Evolutionary conservation across 192 early-diverging fungal genomes (phyloP), one percentile per base, ranked within the genome.

Genomic region (Backusella morwellensis): DNA sequence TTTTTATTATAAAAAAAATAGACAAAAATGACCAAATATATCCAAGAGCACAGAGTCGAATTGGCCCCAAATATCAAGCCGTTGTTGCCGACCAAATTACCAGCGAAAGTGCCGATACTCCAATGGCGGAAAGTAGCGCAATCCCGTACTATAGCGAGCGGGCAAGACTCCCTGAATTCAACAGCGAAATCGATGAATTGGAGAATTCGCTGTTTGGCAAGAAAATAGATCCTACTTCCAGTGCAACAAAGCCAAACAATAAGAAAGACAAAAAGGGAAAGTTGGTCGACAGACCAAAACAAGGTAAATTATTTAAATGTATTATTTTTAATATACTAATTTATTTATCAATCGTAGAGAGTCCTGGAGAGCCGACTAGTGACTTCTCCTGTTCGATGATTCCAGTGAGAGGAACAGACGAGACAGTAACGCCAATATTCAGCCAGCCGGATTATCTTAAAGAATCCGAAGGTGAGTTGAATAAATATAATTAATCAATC

Each of bases 31-130:
- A 92, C 80, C 92, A 89, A 40, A 95, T 91, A 34, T 93, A 93
- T 83, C 94, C 89, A 44, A 90, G 89, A 52, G 95, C 91, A 12
- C 89, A 89, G 41, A 93, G 88, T 75, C 88, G 95, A 77, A 91
- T 97, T 44, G 96, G 96, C 0, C 85, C 90, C 7, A 88, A 90
- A 77, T 96, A 92, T 82, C 96, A 97, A 80, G 94, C 96, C 0
- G 85, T 86, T 6, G 74, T 95, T 15, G 89, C 90, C 0, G 93
- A 93, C 9, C 0, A 21, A 59, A 40, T 12, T 40, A 7, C 38
- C 38, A 40, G 38, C 3, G 54, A 23, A 21, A 9, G 9, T 6
- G n/a, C 17, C 17, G 52, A 19, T 21, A 54, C 52, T 21, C 52
- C 52, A 8, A 21, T 8, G 6, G 17, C n/a, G 2, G 52, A 54